Conservation (phyloP, 2,329 filamentous ascomycete species). For the Talaromyces sp. region DNA sequence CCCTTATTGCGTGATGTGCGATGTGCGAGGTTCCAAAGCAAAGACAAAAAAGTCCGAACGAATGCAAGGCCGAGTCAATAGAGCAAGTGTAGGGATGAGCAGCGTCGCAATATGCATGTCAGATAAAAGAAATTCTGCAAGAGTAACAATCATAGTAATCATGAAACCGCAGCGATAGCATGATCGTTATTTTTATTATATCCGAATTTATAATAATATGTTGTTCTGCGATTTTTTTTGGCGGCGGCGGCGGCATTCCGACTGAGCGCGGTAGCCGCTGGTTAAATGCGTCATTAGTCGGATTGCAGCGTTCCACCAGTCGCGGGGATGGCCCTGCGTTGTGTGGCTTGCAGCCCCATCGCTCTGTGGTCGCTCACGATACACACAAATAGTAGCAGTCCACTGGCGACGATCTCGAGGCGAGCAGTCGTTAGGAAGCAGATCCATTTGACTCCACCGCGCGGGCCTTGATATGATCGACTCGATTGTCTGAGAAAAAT, state of each 20-base stretch:
- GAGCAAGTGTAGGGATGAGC: neutral
- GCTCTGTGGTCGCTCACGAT: neutral
- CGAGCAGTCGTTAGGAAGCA: neutral
- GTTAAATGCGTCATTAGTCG: conserved; percentile 1
- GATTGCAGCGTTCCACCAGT: neutral
- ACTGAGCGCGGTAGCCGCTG: neutral
- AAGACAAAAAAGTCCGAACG: neutral
- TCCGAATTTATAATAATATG: neutral
- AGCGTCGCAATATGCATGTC: neutral
- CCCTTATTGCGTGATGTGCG: no score
- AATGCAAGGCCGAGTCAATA: neutral
- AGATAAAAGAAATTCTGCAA: neutral
- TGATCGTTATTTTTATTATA: no score
- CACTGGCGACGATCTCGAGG: neutral
- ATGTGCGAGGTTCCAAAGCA: neutral
- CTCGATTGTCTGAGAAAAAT: neutral
- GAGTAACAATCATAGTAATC: neutral
- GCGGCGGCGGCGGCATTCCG: neutral
- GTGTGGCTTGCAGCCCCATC: neutral
- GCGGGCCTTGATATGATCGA: neutral
- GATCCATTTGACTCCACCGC: neutral
- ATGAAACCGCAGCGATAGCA: neutral
- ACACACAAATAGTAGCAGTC: neutral
- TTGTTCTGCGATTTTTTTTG: neutral
- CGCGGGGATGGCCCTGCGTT: neutral